Evolutionary conservation across 495 filamentous ascomycete species (phyloP).

Genomic region (Hypoxylon perforatum): DNA sequence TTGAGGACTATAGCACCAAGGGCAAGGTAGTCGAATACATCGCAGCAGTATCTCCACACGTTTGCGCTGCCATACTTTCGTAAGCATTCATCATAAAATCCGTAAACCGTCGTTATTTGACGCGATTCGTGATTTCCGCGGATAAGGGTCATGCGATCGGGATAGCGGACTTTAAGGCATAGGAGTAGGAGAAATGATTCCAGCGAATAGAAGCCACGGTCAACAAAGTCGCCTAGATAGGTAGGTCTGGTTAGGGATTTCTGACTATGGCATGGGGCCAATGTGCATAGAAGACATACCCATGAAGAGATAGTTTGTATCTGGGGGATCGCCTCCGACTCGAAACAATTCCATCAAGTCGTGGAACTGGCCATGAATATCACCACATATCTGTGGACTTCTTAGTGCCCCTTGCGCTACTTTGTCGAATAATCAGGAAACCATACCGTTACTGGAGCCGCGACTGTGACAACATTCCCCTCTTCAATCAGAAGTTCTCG

Average conservation of each 20-base stretch:
- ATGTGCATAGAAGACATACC: conserved; percentile 55
- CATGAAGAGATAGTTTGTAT: conserved; percentile 99
- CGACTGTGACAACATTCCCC: conserved; percentile 95
- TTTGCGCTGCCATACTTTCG: conserved; percentile 98
- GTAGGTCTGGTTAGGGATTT: conserved; percentile 23
- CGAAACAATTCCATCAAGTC: conserved; percentile 98
- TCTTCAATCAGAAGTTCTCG: conserved; percentile 97
- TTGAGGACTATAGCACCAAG: conserved; percentile 94
- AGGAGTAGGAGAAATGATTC: conserved; percentile 96
- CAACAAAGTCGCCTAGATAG: conserved; percentile 86
- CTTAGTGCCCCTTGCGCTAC: conserved; percentile 13
- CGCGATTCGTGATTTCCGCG: conserved; percentile 97
- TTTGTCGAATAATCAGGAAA: background rate
- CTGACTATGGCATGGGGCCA: background rate
- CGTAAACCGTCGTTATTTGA: conserved; percentile 98
- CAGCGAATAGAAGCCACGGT: conserved; percentile 97
- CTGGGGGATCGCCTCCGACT: conserved; percentile 93
- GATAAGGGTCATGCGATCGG: conserved; percentile 96
- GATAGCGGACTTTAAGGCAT: conserved; percentile 96
- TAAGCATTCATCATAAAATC: conserved; percentile 98
- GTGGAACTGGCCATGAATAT: conserved; percentile 99
- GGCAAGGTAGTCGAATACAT: conserved; percentile 97
- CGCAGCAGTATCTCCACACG: conserved; percentile 98
- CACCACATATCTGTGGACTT: conserved; percentile 82
- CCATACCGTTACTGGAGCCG: conserved; percentile 88